Conservation (phyloP, 2,329 filamentous ascomycete genomes). For the Ceratocystis diversiconidia region DNA sequence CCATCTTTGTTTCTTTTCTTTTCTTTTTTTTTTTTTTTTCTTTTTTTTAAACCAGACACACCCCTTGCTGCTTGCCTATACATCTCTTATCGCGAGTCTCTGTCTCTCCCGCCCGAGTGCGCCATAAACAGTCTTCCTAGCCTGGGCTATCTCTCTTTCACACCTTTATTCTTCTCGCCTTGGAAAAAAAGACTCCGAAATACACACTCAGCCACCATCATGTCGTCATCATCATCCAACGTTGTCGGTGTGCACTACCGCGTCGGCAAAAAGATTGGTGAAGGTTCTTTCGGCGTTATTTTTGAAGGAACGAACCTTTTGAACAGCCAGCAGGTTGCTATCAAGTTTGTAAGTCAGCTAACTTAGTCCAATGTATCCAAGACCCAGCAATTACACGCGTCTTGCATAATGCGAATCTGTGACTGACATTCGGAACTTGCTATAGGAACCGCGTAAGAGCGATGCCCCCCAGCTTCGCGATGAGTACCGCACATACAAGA, state of each 20-base stretch:
- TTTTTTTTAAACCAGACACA: background rate
- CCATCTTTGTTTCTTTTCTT: no score
- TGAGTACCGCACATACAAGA: conserved; percentile 99
- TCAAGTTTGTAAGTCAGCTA: conserved; percentile 71
- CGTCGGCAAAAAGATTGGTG: conserved; percentile 98
- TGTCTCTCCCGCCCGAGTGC: background rate
- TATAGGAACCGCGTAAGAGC: conserved; percentile 93
- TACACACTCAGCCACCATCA: conserved; percentile 28
- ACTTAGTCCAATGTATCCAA: background rate
- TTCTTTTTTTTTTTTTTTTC: no score
- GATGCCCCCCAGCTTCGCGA: conserved; percentile 95
- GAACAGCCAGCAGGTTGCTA: conserved; percentile 98
- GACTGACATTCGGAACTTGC: background rate
- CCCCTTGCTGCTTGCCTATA: background rate
- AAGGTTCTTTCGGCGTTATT: conserved; percentile 96
- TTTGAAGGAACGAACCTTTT: conserved; percentile 97
- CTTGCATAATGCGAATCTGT: background rate
- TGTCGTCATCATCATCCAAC: conserved; percentile 86
- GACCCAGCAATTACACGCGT: no score
- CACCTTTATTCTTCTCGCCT: background rate
- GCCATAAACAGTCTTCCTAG: background rate
- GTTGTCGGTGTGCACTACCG: conserved; percentile 98
- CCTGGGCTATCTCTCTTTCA: background rate
- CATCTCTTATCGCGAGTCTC: background rate
- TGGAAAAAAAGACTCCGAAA: no score